phyloP scores from a whole-genome alignment of 768 basidiomycete species.

The Arthromyces matolae region DNA sequence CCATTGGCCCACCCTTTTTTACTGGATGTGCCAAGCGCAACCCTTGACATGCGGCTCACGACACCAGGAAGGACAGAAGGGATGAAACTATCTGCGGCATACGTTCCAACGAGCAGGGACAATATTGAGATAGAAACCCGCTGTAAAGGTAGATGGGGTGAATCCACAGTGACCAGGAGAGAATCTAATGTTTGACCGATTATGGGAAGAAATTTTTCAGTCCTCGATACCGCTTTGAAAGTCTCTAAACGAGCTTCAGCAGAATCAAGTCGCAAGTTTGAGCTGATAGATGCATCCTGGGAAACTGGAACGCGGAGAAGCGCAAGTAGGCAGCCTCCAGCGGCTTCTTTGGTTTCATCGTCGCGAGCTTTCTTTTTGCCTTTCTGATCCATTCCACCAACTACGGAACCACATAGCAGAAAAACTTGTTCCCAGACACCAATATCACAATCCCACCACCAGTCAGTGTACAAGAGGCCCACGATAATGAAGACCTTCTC shows the following conservation, averaged over 20 bases:
- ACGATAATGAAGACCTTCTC: constrained; percentile 68
- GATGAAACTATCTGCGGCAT: constrained; percentile 48
- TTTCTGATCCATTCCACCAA: constrained; percentile 63
- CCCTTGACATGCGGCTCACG: constrained; percentile 70
- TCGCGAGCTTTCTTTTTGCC: constrained; percentile 66
- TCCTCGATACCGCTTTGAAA: constrained; percentile 43
- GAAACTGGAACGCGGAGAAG: constrained; percentile 53
- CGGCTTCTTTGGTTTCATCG: constrained; percentile 81
- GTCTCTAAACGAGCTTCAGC: constrained; percentile 28
- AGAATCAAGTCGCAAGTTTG: constrained; percentile 14
- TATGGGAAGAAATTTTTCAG: constrained; percentile 61
- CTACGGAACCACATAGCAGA: constrained; percentile 63
- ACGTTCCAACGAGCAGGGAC: constrained; percentile 49
- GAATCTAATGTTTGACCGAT: constrained; percentile 81
- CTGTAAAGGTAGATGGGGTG: constrained; percentile 60
- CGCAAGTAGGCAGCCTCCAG: constrained; percentile 59
- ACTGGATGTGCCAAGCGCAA: constrained; percentile 53
- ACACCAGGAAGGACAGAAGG: constrained; percentile 82
- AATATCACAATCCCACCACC: constrained; percentile 82
- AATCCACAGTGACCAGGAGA: constrained; percentile 56
- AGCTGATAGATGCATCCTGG: constrained; percentile 33
- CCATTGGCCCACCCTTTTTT: constrained; percentile 72
- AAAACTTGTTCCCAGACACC: constrained; percentile 84
- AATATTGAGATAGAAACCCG: constrained; percentile 57
- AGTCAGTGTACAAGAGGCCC: constrained; percentile 56